These are phyloP conservation scores for Tolypocladium sp. DNA, from an alignment of 2,329 filamentous ascomycete genomes.

Conservation along the genomic window DNA sequence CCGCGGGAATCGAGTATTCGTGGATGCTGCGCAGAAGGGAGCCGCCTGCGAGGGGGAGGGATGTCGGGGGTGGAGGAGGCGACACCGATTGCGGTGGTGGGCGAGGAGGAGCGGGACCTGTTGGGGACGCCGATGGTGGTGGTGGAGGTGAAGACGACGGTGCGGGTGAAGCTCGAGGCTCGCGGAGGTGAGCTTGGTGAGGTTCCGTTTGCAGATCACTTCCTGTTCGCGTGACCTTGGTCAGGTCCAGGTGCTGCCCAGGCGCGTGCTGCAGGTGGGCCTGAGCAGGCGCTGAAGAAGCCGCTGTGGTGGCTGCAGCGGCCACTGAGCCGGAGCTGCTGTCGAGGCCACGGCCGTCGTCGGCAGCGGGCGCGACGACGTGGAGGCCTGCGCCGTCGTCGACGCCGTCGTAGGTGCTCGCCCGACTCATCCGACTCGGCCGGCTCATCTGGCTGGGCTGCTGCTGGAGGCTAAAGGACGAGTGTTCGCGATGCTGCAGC, in stretches of 20 bases:
- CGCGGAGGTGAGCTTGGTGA: background rate
- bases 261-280: background rate
- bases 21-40: conserved; percentile 2
- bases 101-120: background rate
- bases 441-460: conserved; percentile 2
- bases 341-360: background rate
- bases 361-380: background rate
- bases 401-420: background rate
- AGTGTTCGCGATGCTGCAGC: conserved; percentile 2
- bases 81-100: conserved; percentile 3
- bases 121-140: background rate
- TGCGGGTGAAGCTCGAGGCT: conserved; percentile 3
- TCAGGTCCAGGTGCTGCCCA: background rate
- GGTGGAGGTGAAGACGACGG: background rate
- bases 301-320: background rate
- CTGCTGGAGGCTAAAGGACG: conserved; percentile 6
- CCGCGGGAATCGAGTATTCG: background rate
- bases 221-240: background rate
- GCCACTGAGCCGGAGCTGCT: background rate
- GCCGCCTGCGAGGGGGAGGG: background rate
- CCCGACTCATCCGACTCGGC: background rate
- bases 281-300: background rate
- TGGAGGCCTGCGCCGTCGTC: background rate
- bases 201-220: background rate
- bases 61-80: background rate